Evolutionary conservation across 2,329 filamentous ascomycete genomes (phyloP).

Genomic region (Decorospora gaudefroyi): DNA sequence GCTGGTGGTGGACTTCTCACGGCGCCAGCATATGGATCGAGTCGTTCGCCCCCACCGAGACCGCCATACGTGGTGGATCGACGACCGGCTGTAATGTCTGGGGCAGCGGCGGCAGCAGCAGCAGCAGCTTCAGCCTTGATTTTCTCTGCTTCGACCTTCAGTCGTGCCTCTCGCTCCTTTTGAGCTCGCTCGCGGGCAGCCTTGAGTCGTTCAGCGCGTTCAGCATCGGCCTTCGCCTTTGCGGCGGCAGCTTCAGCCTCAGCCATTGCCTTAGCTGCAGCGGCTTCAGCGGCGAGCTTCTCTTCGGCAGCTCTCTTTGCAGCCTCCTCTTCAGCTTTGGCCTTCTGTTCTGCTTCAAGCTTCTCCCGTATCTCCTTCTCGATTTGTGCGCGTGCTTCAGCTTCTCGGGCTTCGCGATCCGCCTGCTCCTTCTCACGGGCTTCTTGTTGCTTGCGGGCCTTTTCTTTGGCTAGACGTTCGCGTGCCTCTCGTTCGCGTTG

Average conservation of each 20-base stretch:
- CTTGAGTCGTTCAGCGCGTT: conserved; percentile 39
- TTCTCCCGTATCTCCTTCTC: conserved; percentile 52
- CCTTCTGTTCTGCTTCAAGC: conserved; percentile 47
- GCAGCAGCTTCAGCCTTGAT: conserved; percentile 29
- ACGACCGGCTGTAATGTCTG: conserved; percentile 30
- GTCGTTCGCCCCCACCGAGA: conserved; percentile 66
- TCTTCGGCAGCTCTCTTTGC: conserved; percentile 46
- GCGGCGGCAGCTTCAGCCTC: conserved; percentile 38
- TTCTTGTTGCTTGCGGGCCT: conserved; percentile 48
- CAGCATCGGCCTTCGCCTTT: conserved; percentile 42
- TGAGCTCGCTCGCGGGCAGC: conserved; percentile 48
- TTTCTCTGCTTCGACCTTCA: conserved; percentile 45
- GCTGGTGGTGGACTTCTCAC: conserved; percentile 56
- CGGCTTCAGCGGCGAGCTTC: conserved; percentile 35
- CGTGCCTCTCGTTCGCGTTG: conserved; percentile 55
- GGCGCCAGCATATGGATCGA: conserved; percentile 69
- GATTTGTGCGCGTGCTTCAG: conserved; percentile 42
- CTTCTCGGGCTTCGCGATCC: conserved; percentile 46
- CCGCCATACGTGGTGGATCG: conserved; percentile 48
- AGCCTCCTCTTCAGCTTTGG: conserved; percentile 48
- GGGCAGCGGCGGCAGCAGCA: conserved; percentile 27
- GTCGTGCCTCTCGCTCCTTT: conserved; percentile 44
- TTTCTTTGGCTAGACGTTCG: conserved; percentile 52
- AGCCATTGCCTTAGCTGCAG: conserved; percentile 41
- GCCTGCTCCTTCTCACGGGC: conserved; percentile 49